Base-by-base conservation (phyloP, 139 green algal genomes). In the Yamagishiella unicocca region DNA sequence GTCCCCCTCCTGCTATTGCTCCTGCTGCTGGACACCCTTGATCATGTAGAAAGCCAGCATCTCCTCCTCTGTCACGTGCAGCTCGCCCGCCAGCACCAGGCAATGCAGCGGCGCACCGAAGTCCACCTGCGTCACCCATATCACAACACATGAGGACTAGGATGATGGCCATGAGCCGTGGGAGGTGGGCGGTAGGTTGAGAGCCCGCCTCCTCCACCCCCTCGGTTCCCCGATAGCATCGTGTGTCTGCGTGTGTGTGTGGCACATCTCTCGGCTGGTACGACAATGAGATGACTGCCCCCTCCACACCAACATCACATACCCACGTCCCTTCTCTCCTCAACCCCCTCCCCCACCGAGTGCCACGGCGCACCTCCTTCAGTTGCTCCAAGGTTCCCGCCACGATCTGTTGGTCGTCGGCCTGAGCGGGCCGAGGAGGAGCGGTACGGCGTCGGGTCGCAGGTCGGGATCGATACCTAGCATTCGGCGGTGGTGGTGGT, bases 101-200 rank as follows among this genome's bases (percentile, higher is more conserved):
- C 94, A 98, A 87, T 99, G 97, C 87, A 99, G 89, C 1, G 97
- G 97, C 4, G 91, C 55, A 25, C 97, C 97, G 87, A 98, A 97
- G 82, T 99, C 97, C 1, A 97, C 90, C 77, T 84, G 55, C 21
- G 37, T 66, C 21, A 58, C 50, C 12, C 12, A n/a, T n/a, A n/a
- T n/a, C n/a, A n/a, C n/a, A n/a, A n/a, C n/a, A n/a, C n/a, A n/a
- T n/a, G n/a, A n/a, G n/a, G n/a, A n/a, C n/a, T n/a, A n/a, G n/a
- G n/a, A n/a, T n/a, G n/a, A n/a, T n/a, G n/a, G n/a, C n/a, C n/a
- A n/a, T n/a, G n/a, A n/a, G n/a, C n/a, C n/a, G n/a, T n/a, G n/a
- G n/a, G n/a, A n/a, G n/a, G n/a, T n/a, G n/a, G n/a, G n/a, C n/a
- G n/a, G n/a, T n/a, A n/a, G n/a, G n/a, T n/a, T n/a, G n/a, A n/a